Evolutionary conservation across 345 rosid species (phyloP), one percentile per base, ranked within the genome.

Genomic region (Populus deltoides): DNA sequence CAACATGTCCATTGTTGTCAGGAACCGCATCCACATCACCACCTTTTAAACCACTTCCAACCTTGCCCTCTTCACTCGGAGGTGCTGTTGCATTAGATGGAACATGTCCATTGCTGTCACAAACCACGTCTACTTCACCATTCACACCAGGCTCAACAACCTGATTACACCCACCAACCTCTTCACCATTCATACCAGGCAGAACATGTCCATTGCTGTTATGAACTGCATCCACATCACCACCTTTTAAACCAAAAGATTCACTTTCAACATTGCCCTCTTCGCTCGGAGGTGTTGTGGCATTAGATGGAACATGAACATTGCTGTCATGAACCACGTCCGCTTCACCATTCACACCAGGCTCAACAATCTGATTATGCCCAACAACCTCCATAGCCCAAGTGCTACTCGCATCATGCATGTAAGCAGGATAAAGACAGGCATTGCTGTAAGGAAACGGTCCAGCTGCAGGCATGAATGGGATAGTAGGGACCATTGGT

Each of bases 401-500:
- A 62, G 66, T 69, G 66, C 79, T 80, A 77, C 74, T 63, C 70
- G 76, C 85, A 49, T 79, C 83, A 67, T 86, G 86, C 79, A 78
- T 43, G 81, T 84, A 86, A 70, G 85, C 41, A 27, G 86, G 83
- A 85, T 73, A 89, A 68, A 75, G 35, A 70, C 80, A 55, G 63
- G 74, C 68, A 75, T 61, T 47, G 39, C 70, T 78, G 70, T 81
- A 80, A 82, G 86, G 85, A 62, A 72, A 68, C 45, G 83, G 81
- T 78, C 62, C 74, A 13, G 84, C 57, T 67, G 83, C 83, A 69
- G 79, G 74, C 83, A 89, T 76, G 45, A 86, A 86, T 17, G 84
- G 79, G 59, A 25, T 22, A 75, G 83, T 81, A 63, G 83, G 87
- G 45, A 68, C 71, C 76, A 82, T 70, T 27, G 91, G 75, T 59